Evolutionary conservation across 768 basidiomycete species (phyloP).

Genomic region (Suillus bovinus): DNA sequence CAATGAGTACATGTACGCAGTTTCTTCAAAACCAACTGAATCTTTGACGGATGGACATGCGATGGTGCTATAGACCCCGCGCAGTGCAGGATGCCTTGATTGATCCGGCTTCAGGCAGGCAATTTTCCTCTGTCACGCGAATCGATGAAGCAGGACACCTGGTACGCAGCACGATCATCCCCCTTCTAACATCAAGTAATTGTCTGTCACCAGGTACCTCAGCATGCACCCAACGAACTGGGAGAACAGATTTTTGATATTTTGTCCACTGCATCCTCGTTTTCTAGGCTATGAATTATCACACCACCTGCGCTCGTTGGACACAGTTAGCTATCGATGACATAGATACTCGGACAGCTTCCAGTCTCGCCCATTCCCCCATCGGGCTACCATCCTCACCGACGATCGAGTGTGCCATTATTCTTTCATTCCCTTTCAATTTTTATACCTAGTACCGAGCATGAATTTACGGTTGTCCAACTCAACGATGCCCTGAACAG

Average conservation of each 20-base stretch:
- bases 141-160: constrained; percentile 34
- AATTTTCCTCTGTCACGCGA: constrained; percentile 24
- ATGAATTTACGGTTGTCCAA: too few relatives aligned
- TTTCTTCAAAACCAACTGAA: not conserved
- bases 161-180: constrained; percentile 19
- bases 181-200: not conserved
- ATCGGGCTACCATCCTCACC: constrained; percentile 38
- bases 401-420: constrained; percentile 20
- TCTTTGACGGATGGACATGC: not conserved
- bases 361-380: constrained; percentile 59
- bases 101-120: constrained; percentile 22
- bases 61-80: constrained; percentile 25
- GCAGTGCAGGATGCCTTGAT: constrained; percentile 33
- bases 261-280: constrained; percentile 13
- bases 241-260: constrained; percentile 27
- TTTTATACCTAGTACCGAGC: too few relatives aligned
- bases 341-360: constrained; percentile 27
- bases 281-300: not conserved
- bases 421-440: too few relatives aligned
- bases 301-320: not conserved
- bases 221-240: constrained; percentile 26
- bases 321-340: not conserved
- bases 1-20: constrained; percentile 55
- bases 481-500: too few relatives aligned
- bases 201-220: constrained; percentile 24